Percentiles rank a stretch among this genome's conserved stretches.
These are phyloP conservation scores for Astrocystis sublimbata DNA, from an alignment of 495 filamentous ascomycete genomes.

Conservation along the genomic window DNA sequence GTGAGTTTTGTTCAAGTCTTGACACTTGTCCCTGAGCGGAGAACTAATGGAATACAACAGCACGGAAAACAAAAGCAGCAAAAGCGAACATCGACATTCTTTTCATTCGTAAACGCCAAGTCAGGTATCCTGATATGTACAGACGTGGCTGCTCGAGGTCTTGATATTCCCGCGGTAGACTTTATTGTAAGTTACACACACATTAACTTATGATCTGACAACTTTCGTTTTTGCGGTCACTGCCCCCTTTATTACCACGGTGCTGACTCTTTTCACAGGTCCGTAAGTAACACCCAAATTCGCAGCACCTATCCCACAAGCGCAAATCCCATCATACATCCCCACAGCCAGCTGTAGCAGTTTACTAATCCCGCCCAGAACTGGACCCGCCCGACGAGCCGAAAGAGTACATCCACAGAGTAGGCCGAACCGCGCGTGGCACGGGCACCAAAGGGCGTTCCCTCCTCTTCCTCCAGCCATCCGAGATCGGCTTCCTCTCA, in stretches of 20 bases:
- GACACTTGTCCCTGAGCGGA: neutral
- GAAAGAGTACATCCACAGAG: slow-evolving; percentile 92
- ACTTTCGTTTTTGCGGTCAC: neutral
- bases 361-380: slow-evolving; percentile 46
- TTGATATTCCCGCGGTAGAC: slow-evolving; percentile 93
- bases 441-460: slow-evolving; percentile 78
- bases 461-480: slow-evolving; percentile 89
- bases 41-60: slow-evolving; percentile 3
- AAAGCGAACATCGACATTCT: slow-evolving; percentile 88
- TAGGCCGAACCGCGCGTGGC: slow-evolving; percentile 91
- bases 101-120: slow-evolving; percentile 94
- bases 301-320: neutral
- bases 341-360: neutral
- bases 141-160: slow-evolving; percentile 89
- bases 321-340: neutral
- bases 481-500: slow-evolving; percentile 87
- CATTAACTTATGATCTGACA: neutral
- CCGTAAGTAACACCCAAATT: slow-evolving; percentile 9
- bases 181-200: slow-evolving; percentile 67
- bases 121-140: slow-evolving; percentile 92
- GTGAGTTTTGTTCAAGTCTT: slow-evolving; percentile 4
- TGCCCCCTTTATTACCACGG: no score
- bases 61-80: slow-evolving; percentile 24
- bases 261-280: slow-evolving; percentile 16
- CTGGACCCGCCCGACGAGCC: slow-evolving; percentile 94